Conservation (phyloP, 192 early-diverging fungal species). For the Obelidium mucronatum region DNA sequence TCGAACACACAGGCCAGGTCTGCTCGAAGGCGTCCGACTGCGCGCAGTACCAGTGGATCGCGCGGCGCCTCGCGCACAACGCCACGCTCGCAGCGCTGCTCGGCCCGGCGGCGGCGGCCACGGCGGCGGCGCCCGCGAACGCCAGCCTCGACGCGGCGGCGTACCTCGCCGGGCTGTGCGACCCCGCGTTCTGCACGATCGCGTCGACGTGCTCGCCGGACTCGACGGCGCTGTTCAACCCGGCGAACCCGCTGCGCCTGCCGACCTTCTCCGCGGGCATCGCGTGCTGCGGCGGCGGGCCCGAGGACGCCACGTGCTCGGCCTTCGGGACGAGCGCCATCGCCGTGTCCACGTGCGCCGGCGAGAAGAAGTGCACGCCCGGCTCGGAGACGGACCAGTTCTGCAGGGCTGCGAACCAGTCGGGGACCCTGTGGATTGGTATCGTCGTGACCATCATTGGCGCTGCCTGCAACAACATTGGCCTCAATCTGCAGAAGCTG, state of each 20-base stretch:
- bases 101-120: neutral
- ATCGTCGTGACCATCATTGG: slow-evolving; percentile 73
- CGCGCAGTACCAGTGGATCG: slow-evolving; percentile 33
- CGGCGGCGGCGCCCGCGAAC: neutral
- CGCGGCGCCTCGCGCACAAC: slow-evolving; percentile 2
- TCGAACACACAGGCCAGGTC: slow-evolving; percentile 26
- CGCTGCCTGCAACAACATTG: slow-evolving; percentile 73
- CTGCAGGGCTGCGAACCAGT: slow-evolving; percentile 3
- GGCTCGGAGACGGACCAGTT: neutral
- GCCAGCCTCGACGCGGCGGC: neutral
- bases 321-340: neutral
- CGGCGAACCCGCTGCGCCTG: slow-evolving; percentile 25
- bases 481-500: slow-evolving; percentile 83
- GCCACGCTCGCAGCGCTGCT: neutral
- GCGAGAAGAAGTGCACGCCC: neutral
- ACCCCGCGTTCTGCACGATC: slow-evolving; percentile 29
- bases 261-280: slow-evolving; percentile 6
- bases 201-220: slow-evolving; percentile 23
- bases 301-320: slow-evolving; percentile 12
- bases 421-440: slow-evolving; percentile 68
- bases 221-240: slow-evolving; percentile 29
- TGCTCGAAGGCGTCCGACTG: slow-evolving; percentile 35
- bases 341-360: slow-evolving; percentile 12
- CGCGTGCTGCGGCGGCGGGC: slow-evolving; percentile 33
- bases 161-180: slow-evolving; percentile 29